phyloP scores from a whole-genome alignment of 176 grass and related monocot genomes.

The Aechmea fasciata region DNA sequence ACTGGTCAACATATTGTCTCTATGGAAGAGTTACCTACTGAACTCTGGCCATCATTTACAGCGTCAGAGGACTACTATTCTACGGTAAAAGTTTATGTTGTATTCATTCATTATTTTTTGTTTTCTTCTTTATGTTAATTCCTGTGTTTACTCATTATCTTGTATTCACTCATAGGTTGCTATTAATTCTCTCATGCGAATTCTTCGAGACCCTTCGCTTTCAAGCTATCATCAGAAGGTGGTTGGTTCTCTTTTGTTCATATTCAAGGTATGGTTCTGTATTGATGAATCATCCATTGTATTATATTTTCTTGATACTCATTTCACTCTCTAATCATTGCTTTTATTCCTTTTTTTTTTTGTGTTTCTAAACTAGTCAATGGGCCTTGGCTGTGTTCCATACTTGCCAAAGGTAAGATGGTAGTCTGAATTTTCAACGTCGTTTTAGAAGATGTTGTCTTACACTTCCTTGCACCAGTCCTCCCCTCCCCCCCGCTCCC shows the following conservation, averaged over 20 bases:
- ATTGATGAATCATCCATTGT: slow-evolving; percentile 8
- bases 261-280: slow-evolving; percentile 74
- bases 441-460: not conserved
- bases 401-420: slow-evolving; percentile 91
- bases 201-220: slow-evolving; percentile 94
- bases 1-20: slow-evolving; percentile 90
- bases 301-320: slow-evolving; percentile 14
- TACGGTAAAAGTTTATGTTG: slow-evolving; percentile 47
- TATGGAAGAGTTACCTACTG: slow-evolving; percentile 89
- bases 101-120: slow-evolving; percentile 6
- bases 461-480: not conserved
- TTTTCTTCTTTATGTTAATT: not conserved
- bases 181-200: slow-evolving; percentile 90
- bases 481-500: too few relatives aligned
- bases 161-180: slow-evolving; percentile 52
- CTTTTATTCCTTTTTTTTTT: slow-evolving; percentile 31
- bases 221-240: slow-evolving; percentile 99
- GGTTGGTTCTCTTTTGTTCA: slow-evolving; percentile 81
- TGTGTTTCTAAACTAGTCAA: slow-evolving; percentile 51
- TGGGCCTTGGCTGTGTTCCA: slow-evolving; percentile 95
- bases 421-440: slow-evolving; percentile 4
- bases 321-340: slow-evolving; percentile 14
- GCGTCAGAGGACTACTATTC: slow-evolving; percentile 98
- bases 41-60: slow-evolving; percentile 91
- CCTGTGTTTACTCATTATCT: slow-evolving; percentile 6